Percentiles rank a stretch among this genome's conserved stretches.
These are phyloP conservation scores for Mycena albidolilacea DNA, from an alignment of 768 basidiomycete genomes.

Conservation along the genomic window DNA sequence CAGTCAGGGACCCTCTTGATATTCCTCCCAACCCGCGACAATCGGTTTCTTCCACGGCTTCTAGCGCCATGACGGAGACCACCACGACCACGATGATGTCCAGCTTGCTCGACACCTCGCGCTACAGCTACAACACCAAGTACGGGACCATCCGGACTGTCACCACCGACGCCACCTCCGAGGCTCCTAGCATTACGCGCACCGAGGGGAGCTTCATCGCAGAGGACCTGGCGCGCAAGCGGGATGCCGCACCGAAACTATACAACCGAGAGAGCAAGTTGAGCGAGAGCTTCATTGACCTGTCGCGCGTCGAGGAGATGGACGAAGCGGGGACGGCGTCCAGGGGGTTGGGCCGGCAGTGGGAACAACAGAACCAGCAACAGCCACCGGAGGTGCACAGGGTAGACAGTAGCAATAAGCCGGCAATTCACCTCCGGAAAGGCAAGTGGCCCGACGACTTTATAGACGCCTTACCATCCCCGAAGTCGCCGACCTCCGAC, in stretches of 20 bases:
- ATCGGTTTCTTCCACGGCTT: slow-evolving; percentile 67
- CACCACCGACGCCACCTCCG: slow-evolving; percentile 87
- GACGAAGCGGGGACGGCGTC: slow-evolving; percentile 42
- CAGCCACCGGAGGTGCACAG: slow-evolving; percentile 42
- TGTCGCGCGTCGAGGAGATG: slow-evolving; percentile 41
- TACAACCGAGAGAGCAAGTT: slow-evolving; percentile 70
- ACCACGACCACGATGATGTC: slow-evolving; percentile 68
- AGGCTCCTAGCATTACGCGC: slow-evolving; percentile 73
- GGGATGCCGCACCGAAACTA: slow-evolving; percentile 44
- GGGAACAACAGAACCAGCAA: slow-evolving; percentile 31
- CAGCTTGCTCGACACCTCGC: slow-evolving; percentile 71
- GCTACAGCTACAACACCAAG: slow-evolving; percentile 63
- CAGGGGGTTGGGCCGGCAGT: slow-evolving; percentile 44
- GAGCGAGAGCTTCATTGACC: slow-evolving; percentile 62
- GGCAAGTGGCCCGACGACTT: slow-evolving; percentile 91
- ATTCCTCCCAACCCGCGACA: slow-evolving; percentile 59
- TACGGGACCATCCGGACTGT: slow-evolving; percentile 88
- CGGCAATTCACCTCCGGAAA: slow-evolving; percentile 74
- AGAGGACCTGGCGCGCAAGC: slow-evolving; percentile 63
- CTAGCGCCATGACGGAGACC: slow-evolving; percentile 69
- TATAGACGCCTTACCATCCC: slow-evolving; percentile 68
- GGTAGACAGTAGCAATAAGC: slow-evolving; percentile 46
- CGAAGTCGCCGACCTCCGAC: slow-evolving; percentile 46
- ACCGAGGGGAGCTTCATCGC: slow-evolving; percentile 76
- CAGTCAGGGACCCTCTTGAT: slow-evolving; percentile 51